Evolutionary conservation across 106 monocot genomes (phyloP).

Genomic region (Iris macrosiphon): DNA sequence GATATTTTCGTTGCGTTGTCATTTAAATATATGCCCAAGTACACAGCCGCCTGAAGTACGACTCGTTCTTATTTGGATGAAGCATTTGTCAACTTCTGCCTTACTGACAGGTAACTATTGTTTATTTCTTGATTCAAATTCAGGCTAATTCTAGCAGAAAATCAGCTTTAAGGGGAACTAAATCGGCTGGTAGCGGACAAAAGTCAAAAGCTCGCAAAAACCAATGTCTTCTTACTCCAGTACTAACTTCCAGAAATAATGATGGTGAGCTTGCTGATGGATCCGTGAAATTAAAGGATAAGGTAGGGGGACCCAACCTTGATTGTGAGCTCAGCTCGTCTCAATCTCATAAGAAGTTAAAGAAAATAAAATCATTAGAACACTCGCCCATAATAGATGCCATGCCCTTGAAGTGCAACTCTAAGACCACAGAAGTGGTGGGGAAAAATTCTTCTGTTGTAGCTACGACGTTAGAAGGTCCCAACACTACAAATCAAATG

Average conservation of each 20-base stretch:
- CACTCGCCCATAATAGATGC: neutral
- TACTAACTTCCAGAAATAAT: constrained; percentile 1
- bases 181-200: neutral
- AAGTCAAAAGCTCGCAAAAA: neutral
- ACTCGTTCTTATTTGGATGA: neutral
- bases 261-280: neutral
- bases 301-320: neutral
- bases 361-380: neutral
- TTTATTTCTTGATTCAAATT: neutral
- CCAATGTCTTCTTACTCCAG: neutral
- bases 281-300: neutral
- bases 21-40: neutral
- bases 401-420: neutral
- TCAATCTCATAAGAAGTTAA: neutral
- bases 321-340: neutral
- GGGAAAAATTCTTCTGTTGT: neutral
- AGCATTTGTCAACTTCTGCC: too few species aligned
- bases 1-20: neutral
- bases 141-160: neutral
- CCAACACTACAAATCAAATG: too few species aligned
- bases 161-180: neutral
- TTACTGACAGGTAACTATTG: neutral
- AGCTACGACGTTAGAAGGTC: too few species aligned
- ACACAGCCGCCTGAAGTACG: too few species aligned
- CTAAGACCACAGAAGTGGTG: neutral